Conservation (phyloP, 306 rosid genomes). For the Argentina anserina region DNA sequence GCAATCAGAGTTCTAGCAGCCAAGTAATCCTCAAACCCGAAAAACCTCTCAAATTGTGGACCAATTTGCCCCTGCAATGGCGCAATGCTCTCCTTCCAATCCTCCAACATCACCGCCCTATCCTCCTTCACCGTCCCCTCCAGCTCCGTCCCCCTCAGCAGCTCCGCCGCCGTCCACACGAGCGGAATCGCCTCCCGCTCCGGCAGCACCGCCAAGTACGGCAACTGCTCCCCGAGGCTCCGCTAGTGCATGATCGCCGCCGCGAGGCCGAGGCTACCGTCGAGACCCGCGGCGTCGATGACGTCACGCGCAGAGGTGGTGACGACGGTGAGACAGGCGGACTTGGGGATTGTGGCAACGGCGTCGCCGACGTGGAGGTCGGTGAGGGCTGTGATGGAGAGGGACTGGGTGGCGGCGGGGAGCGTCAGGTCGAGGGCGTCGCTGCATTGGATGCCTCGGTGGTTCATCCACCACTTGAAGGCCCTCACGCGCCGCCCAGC, state of each 20-base stretch:
- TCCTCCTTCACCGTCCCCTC: slow-evolving; percentile 75
- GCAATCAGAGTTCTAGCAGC: slow-evolving; percentile 70
- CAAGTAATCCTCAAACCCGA: slow-evolving; percentile 55
- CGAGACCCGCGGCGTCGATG: slow-evolving; percentile 31
- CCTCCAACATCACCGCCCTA: slow-evolving; percentile 55
- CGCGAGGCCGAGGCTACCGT: slow-evolving; percentile 45
- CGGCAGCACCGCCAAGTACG: slow-evolving; percentile 72
- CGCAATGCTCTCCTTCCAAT: slow-evolving; percentile 73
- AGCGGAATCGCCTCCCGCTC: slow-evolving; percentile 55
- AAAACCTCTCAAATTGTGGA: slow-evolving; percentile 38
- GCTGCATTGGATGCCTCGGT: slow-evolving; percentile 56
- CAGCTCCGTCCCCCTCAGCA: slow-evolving; percentile 75
- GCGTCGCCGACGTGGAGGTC: slow-evolving; percentile 60
- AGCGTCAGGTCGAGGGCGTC: slow-evolving; percentile 46
- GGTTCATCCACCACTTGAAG: slow-evolving; percentile 88
- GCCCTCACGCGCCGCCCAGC: slow-evolving; percentile 72
- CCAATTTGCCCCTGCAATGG: slow-evolving; percentile 43
- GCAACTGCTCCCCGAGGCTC: slow-evolving; percentile 57
- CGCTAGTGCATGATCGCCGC: slow-evolving; percentile 80
- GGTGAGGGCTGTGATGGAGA: slow-evolving; percentile 33
- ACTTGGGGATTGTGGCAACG: slow-evolving; percentile 79
- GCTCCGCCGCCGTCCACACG: slow-evolving; percentile 55
- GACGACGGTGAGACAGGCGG: slow-evolving; percentile 62
- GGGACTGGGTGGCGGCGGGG: background rate
- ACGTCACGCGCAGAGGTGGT: slow-evolving; percentile 55